Percentiles rank a stretch among this genome's conserved stretches.
phyloP scores from a whole-genome alignment of 108 stramenopile genomes.

The Stephanodiscus minutulus region DNA sequence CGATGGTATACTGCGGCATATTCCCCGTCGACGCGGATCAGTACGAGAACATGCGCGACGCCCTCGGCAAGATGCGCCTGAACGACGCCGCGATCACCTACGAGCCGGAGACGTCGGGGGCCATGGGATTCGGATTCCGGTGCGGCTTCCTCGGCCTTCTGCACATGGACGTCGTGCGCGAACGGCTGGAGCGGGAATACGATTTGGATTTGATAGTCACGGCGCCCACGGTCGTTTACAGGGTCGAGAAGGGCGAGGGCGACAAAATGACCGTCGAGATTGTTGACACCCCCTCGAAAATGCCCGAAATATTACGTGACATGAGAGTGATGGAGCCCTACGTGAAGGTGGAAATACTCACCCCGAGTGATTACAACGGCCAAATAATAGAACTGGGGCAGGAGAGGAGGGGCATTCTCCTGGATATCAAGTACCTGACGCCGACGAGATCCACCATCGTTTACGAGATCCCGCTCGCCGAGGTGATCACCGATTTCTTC shows the following conservation, averaged over 20 bases:
- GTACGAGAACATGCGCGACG: conserved; percentile 88
- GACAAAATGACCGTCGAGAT: conserved; percentile 50
- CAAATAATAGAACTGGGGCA: conserved; percentile 87
- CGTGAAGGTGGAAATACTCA: conserved; percentile 86
- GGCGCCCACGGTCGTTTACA: conserved; percentile 97
- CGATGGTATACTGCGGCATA: conserved; percentile 96
- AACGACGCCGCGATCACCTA: conserved; percentile 93
- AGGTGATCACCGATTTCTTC: conserved; percentile 98
- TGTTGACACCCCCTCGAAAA: conserved; percentile 92
- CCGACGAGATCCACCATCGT: conserved; percentile 91
- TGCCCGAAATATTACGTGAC: conserved; percentile 89
- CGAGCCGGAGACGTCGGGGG: conserved; percentile 86
- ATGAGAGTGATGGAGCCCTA: conserved; percentile 88
- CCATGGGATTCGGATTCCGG: conserved; percentile 94
- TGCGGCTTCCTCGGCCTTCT: conserved; percentile 97
- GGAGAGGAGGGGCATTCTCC: conserved; percentile 83
- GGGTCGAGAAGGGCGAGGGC: conserved; percentile 58
- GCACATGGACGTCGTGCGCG: conserved; percentile 99
- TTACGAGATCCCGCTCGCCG: conserved; percentile 87
- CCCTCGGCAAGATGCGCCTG: conserved; percentile 90
- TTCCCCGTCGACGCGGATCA: conserved; percentile 96
- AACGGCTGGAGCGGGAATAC: conserved; percentile 94
- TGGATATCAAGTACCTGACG: conserved; percentile 94
- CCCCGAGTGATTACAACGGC: conserved; percentile 87
- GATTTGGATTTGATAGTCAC: conserved; percentile 96